These are phyloP conservation scores for Cutaneotrichosporon arboriforme DNA, from an alignment of 1,284 basidiomycete genomes.

Conservation along the genomic window DNA sequence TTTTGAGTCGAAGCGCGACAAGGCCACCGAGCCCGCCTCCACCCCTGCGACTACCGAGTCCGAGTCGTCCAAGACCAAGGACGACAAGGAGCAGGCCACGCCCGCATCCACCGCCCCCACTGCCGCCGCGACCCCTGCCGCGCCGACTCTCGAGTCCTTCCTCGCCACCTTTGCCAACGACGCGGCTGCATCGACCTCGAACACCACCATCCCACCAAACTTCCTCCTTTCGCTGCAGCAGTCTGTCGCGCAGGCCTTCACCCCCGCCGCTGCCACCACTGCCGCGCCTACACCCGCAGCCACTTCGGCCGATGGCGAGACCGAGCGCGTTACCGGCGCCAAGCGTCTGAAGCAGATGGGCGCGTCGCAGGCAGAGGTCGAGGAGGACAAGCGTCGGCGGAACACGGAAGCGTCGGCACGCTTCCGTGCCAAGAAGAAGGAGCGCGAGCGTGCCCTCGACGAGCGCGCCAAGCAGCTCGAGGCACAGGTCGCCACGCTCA, in stretches of 20 bases:
- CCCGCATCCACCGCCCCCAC: constrained; percentile 1
- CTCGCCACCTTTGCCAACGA: constrained; percentile 31
- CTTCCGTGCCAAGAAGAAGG: constrained; percentile 98
- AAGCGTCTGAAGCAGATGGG: constrained; percentile 44
- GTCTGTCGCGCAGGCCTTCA: background rate
- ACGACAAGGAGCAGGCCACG: background rate
- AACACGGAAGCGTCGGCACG: constrained; percentile 97
- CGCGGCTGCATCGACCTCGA: no score
- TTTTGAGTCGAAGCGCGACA: constrained; percentile 17
- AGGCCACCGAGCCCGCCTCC: constrained; percentile 3
- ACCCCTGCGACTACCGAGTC: constrained; percentile 5
- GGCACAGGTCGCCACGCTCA: constrained; percentile 69
- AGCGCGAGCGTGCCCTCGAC: constrained; percentile 89
- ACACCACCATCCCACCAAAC: constrained; percentile 16
- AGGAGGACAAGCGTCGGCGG: constrained; percentile 67
- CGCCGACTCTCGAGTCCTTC: constrained; percentile 43
- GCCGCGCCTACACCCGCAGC: constrained; percentile 8
- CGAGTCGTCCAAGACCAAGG: background rate
- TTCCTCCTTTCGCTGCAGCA: constrained; percentile 23
- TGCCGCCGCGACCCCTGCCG: constrained; percentile 6
- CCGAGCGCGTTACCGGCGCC: constrained; percentile 31
- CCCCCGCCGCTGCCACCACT: constrained; percentile 11
- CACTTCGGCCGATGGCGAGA: constrained; percentile 6
- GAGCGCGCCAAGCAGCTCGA: constrained; percentile 80
- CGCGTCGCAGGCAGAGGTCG: constrained; percentile 37